These are phyloP conservation scores for Acanthamoeba castellanii DNA, from an alignment of 208 protist species.

Conservation along the genomic window DNA sequence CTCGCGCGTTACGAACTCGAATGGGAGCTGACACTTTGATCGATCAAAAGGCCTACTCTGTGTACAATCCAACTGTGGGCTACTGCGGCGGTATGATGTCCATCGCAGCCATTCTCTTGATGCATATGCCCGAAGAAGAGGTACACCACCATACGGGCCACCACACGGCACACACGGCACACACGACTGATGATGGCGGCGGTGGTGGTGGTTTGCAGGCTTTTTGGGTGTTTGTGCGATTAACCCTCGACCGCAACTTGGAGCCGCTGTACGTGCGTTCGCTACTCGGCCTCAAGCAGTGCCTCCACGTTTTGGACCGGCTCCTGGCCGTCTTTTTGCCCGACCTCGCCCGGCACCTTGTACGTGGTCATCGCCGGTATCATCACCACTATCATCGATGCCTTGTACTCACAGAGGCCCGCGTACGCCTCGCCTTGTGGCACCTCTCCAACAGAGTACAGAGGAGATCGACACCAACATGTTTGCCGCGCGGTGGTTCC, in stretches of 20 bases:
- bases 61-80: constrained; percentile 74
- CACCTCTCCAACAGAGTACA: neutral
- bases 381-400: too few relatives aligned
- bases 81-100: constrained; percentile 79
- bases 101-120: constrained; percentile 43
- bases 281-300: neutral
- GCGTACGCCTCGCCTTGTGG: too few relatives aligned
- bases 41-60: constrained; percentile 56
- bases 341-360: neutral
- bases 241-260: neutral
- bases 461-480: constrained; percentile 43
- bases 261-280: neutral
- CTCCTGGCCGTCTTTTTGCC: neutral
- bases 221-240: neutral
- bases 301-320: neutral
- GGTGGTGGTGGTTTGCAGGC: neutral
- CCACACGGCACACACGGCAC: neutral
- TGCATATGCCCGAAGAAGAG: constrained; percentile 68
- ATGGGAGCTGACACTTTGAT: too few relatives aligned
- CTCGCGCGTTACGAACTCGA: too few relatives aligned
- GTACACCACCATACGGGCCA: neutral
- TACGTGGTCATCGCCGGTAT: neutral
- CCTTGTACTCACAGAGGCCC: too few relatives aligned
- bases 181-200: too few relatives aligned
- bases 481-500: constrained; percentile 76